Base-by-base conservation (phyloP, 352 stramenopile genomes). In the Paralagenidium karlingii region DNA sequence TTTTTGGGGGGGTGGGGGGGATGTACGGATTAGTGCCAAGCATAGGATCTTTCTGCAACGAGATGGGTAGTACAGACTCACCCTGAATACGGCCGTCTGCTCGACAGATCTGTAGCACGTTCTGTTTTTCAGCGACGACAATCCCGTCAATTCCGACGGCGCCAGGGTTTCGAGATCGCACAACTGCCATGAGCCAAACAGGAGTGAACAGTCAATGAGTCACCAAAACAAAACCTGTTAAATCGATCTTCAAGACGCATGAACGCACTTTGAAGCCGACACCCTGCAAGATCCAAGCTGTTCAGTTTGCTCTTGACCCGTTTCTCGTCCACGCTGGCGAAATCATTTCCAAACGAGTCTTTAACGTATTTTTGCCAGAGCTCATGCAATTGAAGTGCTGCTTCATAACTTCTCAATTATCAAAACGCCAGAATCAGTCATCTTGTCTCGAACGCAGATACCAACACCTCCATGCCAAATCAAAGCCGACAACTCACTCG, bases 201-300 rank as follows among this genome's bases (percentile, higher is more conserved):
- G 30, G 16, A 36, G 19, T 36, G 3, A 36, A 20, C 30, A 20
- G 3, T 36, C 3, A 22, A 36, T 7, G 19, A n/a, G n/a, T n/a
- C n/a, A n/a, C n/a, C n/a, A n/a, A n/a, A n/a, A n/a, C n/a, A n/a
- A n/a, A n/a, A n/a, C n/a, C n/a, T n/a, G n/a, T 36, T 13, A 16
- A 33, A 13, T 33, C 28, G 13, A 33, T 13, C 28, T 15, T 33
- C 28, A 33, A 33, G 28, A 13, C 28, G 28, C 13, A 15, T 33
- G 28, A 36, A 29, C 48, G 24, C 49, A 84, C 69, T 61, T 79
- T 82, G 64, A 18, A 85, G 30, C 1, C 64, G 66, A 37, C 68
- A 84, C 9, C 74, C 74, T 2, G 71, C 83, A 6, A 87, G 55
- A 45, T 87, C 74, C 39, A 84, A 34, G 24, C 41, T 55, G 21